A percentile compares a stretch with the other conserved stretches of the same genome.
phyloP scores from a whole-genome alignment of 805 yeast genomes.

The Nakazawaea molendinolei region DNA sequence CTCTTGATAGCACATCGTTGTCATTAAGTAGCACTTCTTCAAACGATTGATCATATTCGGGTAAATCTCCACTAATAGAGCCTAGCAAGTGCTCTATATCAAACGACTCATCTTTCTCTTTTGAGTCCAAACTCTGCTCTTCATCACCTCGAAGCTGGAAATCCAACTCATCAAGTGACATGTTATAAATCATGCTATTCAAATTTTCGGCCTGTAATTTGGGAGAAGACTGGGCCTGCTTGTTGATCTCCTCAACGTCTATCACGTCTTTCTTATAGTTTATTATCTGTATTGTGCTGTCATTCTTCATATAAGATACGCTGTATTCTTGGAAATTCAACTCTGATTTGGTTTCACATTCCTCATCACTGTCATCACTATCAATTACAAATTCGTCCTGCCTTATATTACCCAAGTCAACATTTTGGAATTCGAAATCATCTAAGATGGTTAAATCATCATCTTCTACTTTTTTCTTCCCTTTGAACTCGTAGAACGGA shows the following conservation, averaged over 20 bases:
- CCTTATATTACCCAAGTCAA: constrained; percentile 6
- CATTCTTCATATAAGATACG: constrained; percentile 7
- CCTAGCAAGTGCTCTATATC: constrained; percentile 7
- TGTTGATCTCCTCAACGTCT: constrained; percentile 10
- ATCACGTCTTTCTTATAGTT: constrained; percentile 7
- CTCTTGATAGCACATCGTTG: background rate
- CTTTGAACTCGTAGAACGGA: constrained; percentile 3
- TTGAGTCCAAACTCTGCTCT: constrained; percentile 13
- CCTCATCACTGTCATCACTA: constrained; percentile 1
- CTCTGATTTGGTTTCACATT: background rate
- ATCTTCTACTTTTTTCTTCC: constrained; percentile 1
- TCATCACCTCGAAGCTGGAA: constrained; percentile 24
- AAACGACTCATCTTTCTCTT: constrained; percentile 2
- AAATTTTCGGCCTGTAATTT: constrained; percentile 19
- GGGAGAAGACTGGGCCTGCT: constrained; percentile 11
- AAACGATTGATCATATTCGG: constrained; percentile 2
- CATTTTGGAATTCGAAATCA: constrained; percentile 10
- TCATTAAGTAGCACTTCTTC: constrained; percentile 1
- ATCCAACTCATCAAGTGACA: constrained; percentile 29
- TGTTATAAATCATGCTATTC: constrained; percentile 25
- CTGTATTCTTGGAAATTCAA: constrained; percentile 13
- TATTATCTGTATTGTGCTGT: background rate
- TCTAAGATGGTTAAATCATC: constrained; percentile 10
- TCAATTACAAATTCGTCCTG: constrained; percentile 6
- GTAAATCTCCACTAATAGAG: constrained; percentile 3